A percentile compares a stretch with the other conserved stretches of the same genome.
phyloP scores from a whole-genome alignment of 371 early-diverging fungal species.

The Fennellomyces sp. region DNA sequence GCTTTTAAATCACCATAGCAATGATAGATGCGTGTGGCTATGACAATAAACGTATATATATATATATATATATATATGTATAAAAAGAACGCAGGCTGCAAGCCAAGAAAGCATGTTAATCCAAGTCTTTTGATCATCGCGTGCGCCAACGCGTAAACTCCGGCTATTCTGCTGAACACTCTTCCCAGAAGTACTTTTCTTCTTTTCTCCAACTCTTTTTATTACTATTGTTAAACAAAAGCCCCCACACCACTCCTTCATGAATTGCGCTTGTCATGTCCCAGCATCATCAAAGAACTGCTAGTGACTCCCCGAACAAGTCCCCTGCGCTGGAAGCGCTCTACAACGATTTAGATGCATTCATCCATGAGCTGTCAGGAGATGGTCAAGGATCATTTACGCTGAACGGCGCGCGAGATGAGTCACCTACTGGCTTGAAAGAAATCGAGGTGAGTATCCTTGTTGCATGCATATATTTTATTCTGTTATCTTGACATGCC shows the following conservation, averaged over 20 bases:
- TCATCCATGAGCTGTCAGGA: conserved; percentile 21
- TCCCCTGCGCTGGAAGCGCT: conserved; percentile 21
- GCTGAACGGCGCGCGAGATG: conserved; percentile 2
- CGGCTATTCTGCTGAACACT: too few species aligned
- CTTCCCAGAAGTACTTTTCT: too few species aligned
- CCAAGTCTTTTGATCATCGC: too few species aligned
- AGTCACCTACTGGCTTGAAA: background rate
- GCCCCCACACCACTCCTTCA: background rate
- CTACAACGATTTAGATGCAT: conserved; percentile 23
- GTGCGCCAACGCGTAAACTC: too few species aligned
- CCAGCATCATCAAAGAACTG: conserved; percentile 1
- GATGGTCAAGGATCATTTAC: conserved; percentile 3
- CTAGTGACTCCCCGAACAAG: conserved; percentile 8
- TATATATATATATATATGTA: too few species aligned
- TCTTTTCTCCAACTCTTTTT: too few species aligned
- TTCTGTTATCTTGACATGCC: background rate
- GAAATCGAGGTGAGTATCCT: background rate
- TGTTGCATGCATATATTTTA: background rate
- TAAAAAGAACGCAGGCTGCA: too few species aligned
- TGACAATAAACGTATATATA: too few species aligned
- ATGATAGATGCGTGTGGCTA: too few species aligned
- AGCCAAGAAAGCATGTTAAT: too few species aligned
- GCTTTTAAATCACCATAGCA: too few species aligned
- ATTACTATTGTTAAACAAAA: too few species aligned
- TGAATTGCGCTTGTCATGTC: background rate